phyloP scores from a whole-genome alignment of 805 yeast genomes.

The Saccharomycopsis javanensis region DNA sequence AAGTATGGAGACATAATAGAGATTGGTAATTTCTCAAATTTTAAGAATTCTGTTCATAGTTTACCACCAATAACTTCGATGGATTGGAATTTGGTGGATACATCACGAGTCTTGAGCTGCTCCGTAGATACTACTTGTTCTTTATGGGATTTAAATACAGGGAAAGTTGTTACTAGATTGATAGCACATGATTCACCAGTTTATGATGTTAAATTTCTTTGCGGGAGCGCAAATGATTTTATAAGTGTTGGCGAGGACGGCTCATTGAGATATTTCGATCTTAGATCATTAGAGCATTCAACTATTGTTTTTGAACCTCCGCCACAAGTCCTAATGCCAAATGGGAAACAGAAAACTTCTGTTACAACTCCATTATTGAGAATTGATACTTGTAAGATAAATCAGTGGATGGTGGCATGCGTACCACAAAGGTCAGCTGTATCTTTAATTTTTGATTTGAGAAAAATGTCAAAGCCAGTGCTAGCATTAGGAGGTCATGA shows the following conservation, averaged over 20 bases:
- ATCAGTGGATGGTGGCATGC: constrained; percentile 77
- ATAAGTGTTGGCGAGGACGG: constrained; percentile 96
- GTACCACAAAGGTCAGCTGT: constrained; percentile 60
- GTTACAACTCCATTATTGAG: constrained; percentile 48
- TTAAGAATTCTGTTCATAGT: constrained; percentile 37
- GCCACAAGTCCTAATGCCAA: not conserved
- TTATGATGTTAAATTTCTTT: constrained; percentile 78
- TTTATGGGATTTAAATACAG: constrained; percentile 74
- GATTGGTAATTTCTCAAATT: constrained; percentile 32
- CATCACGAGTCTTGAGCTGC: constrained; percentile 65
- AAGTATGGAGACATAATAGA: constrained; percentile 25
- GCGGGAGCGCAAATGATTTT: constrained; percentile 65
- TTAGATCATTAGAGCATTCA: constrained; percentile 82
- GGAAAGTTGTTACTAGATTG: constrained; percentile 76
- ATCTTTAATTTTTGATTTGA: constrained; percentile 66
- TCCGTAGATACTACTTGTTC: constrained; percentile 96
- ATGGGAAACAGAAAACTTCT: not conserved
- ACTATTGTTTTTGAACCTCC: constrained; percentile 87
- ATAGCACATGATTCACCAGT: constrained; percentile 97
- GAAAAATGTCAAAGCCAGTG: constrained; percentile 81
- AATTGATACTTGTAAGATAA: constrained; percentile 67
- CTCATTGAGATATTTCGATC: constrained; percentile 82
- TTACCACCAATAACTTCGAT: constrained; percentile 88
- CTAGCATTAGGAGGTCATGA: constrained; percentile 58
- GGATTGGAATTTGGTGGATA: constrained; percentile 79